phyloP scores from a whole-genome alignment of 1,284 basidiomycete genomes.

The Sporisorium iseilematis-ciliati region DNA sequence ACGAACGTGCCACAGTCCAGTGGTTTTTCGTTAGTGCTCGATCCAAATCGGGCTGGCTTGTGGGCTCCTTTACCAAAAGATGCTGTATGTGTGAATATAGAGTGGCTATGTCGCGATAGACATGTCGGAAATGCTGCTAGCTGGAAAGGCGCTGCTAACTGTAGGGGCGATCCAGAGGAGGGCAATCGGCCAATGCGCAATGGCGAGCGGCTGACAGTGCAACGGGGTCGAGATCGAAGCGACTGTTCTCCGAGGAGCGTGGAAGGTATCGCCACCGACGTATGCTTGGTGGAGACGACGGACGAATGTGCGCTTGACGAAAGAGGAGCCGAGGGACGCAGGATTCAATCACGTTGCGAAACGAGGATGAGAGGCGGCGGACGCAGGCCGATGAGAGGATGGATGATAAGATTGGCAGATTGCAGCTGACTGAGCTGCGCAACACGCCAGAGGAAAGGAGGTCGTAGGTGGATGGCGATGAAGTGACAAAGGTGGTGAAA shows the following conservation, averaged over 20 bases:
- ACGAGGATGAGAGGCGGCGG: background rate
- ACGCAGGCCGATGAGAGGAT: background rate
- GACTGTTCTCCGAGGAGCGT: too few species aligned
- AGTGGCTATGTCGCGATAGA: slow-evolving; percentile 1
- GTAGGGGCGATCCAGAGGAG: background rate
- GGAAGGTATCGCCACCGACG: background rate
- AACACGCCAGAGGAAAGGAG: background rate
- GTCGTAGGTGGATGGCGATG: slow-evolving; percentile 2
- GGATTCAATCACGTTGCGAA: background rate
- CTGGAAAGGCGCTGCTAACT: background rate
- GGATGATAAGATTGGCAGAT: background rate
- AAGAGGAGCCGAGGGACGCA: background rate
- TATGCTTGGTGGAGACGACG: background rate
- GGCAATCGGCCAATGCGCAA: background rate
- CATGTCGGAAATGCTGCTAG: background rate
- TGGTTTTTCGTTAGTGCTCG: too few species aligned
- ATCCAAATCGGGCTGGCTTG: background rate
- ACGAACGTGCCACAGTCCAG: background rate
- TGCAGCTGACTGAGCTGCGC: background rate
- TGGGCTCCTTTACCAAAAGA: background rate
- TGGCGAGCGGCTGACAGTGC: background rate
- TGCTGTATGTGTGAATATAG: background rate
- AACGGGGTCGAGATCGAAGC: background rate
- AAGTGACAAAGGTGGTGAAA: background rate
- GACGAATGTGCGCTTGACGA: background rate